Evolutionary conservation across 1,284 basidiomycete species (phyloP), one percentile per base, ranked within the genome.

Genomic region (Cystobasidium pallidum): DNA sequence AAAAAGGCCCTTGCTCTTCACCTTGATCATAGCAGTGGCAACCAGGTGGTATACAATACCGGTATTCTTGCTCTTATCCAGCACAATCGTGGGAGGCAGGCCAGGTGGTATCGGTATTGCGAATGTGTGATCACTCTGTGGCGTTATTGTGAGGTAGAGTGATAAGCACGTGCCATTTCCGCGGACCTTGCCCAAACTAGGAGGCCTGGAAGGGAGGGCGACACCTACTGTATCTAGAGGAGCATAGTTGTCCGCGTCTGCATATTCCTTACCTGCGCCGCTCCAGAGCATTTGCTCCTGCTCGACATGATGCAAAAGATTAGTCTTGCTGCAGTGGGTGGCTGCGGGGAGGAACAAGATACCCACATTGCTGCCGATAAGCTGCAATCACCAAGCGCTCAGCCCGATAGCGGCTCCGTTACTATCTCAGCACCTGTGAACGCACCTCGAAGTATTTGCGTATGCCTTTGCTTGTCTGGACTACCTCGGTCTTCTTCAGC

Each of bases 11-110:
- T 71, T 71, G 61, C 49, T 51, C 26, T 62, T 34, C n/a, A 73
- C 67, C 32, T 67, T 65, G 26, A 68, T 51, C 55, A 57, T 66
- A 8, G 70, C 54, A 11, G 74, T 75, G n/a, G 74, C 74, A 15
- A 72, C 70, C 2, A 75, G 55, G 24, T 72, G 59, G 51, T 75
- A 75, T 24, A 45, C 65, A 30, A 75, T 74, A 43, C 74, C 74
- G 11, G 62, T 72, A 43, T 65, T 63, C 30, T 57, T 66, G 54
- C 66, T 71, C 45, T 63, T 47, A 58, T 75, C 74, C 11, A 75
- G 34, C 3, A 51, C 47, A 34, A 73, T 61, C 1, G 74, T 72
- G n/a, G 72, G 72, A 13, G 74, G 74, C 26, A 75, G 68, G 19
- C 54, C 54, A 24, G 61, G 39, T 24, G 74, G 74, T 8, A 75